These are phyloP conservation scores for Blastobotrys parvus DNA, from an alignment of 805 yeast genomes.

Conservation along the genomic window DNA sequence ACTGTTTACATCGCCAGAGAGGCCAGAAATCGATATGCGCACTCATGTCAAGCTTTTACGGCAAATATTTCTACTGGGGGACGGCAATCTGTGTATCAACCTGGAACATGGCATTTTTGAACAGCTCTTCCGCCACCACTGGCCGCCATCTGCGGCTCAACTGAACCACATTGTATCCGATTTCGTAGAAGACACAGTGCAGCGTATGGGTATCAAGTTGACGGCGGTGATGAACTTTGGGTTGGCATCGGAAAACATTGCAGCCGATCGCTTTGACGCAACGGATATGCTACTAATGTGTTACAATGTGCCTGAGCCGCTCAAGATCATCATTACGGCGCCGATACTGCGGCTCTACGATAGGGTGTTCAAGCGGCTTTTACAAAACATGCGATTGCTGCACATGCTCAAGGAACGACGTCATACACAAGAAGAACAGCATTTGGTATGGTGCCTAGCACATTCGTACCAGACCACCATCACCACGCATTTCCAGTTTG, in stretches of 20 bases:
- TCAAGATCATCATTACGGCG: background rate
- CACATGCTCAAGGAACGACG: background rate
- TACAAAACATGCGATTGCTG: background rate
- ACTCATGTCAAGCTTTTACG: background rate
- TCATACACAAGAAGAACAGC: background rate
- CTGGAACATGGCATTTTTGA: constrained; percentile 2
- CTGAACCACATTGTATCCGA: constrained; percentile 3
- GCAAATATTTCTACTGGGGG: constrained; percentile 1
- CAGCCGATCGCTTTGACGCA: background rate
- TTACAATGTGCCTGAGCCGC: constrained; percentile 5
- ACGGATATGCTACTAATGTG: constrained; percentile 3
- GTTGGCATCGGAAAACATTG: background rate
- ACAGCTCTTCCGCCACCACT: background rate
- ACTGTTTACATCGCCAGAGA: background rate
- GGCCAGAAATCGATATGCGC: background rate
- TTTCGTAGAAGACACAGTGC: constrained; percentile 1
- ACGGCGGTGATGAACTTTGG: background rate
- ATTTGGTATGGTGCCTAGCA: constrained; percentile 1
- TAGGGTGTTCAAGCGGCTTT: background rate
- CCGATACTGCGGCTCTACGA: background rate
- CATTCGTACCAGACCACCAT: background rate
- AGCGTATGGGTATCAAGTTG: background rate
- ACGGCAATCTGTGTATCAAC: background rate
- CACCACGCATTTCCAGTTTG: background rate
- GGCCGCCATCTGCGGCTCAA: constrained; percentile 6